Evolutionary conservation across 768 basidiomycete genomes (phyloP), one percentile per base, ranked within the genome.

Genomic region (Rhodotorula babjevae): DNA sequence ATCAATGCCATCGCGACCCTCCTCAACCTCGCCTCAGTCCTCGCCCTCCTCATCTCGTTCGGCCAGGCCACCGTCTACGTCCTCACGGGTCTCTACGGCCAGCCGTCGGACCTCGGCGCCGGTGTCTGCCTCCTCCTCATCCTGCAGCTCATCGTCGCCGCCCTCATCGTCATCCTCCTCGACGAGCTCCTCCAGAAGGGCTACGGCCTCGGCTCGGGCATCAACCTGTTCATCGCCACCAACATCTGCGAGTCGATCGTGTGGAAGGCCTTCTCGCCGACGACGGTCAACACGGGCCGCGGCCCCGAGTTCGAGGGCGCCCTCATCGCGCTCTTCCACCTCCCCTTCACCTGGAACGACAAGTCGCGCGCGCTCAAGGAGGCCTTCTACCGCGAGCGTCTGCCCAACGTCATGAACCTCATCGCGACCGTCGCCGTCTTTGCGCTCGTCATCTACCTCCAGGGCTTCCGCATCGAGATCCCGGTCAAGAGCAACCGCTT

Each of bases 201-300:
- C 56, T 98, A 99, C 82, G 95, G 96, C 80, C 91, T 98, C 74
- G 96, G 96, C 69, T 94, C 92, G 10, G 96, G 96, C 74, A 97
- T 99, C 82, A 94, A 93, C 69, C 89, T 98, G 69, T 98, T 98
- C 87, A 96, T 98, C 78, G 96, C 95, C 9, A 98, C 96, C 84
- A 99, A 98, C 85, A 98, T 99, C 78, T 98, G 95, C 82, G 96
- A 99, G 82, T 92, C 90, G 74, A 98, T 99, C 84, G 88, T 98
- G 80, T 99, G 95, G 95, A 99, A 99, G 80, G 96, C 95, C 3
- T 98, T 99, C 84, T 94, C 92, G 2, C 96, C 96, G 18, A 98
- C 93, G 31, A 97, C 96, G 59, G 83, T 98, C 83, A 98, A 98
- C 86, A 97, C 93, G 44, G 96, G 95, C 52, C 91, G 95, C 74